These are phyloP conservation scores for Scedosporium apiospermum DNA, from an alignment of 2,329 filamentous ascomycete genomes.

Conservation along the genomic window DNA sequence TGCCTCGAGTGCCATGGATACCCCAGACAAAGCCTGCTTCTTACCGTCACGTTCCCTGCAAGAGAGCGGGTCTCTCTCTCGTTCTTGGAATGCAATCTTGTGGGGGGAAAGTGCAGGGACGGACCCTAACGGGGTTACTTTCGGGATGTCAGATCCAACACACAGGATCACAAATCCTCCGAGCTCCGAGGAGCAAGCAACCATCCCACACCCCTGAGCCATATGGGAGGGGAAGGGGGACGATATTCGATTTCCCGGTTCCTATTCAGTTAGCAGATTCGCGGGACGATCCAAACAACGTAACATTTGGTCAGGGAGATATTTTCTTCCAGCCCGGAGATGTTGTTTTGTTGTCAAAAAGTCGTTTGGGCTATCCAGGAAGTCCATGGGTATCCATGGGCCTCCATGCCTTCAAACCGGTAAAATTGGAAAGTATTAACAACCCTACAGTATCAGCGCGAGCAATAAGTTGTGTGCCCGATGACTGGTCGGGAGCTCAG, in stretches of 20 bases:
- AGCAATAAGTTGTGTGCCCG: too few relatives aligned
- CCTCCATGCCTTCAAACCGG: too few relatives aligned
- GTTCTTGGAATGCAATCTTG: background rate
- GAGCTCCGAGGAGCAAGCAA: background rate
- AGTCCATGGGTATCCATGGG: too few relatives aligned
- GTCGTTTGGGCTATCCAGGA: too few relatives aligned
- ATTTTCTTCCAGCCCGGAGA: too few relatives aligned
- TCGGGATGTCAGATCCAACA: background rate
- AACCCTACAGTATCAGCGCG: too few relatives aligned
- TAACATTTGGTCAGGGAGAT: too few relatives aligned
- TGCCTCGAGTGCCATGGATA: background rate
- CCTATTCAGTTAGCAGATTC: background rate
- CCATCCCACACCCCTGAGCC: background rate
- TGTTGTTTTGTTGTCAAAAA: too few relatives aligned
- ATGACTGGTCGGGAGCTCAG: background rate
- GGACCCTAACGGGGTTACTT: background rate
- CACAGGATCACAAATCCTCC: background rate
- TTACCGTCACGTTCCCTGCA: background rate
- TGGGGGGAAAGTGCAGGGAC: background rate
- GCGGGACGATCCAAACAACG: too few relatives aligned
- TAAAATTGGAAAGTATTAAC: too few relatives aligned
- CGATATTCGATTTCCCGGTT: background rate
- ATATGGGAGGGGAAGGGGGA: background rate
- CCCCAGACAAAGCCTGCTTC: background rate
- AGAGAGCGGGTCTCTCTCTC: background rate